Evolutionary conservation across 2,329 filamentous ascomycete genomes (phyloP).

Genomic region (Aurifilum marmelostoma): DNA sequence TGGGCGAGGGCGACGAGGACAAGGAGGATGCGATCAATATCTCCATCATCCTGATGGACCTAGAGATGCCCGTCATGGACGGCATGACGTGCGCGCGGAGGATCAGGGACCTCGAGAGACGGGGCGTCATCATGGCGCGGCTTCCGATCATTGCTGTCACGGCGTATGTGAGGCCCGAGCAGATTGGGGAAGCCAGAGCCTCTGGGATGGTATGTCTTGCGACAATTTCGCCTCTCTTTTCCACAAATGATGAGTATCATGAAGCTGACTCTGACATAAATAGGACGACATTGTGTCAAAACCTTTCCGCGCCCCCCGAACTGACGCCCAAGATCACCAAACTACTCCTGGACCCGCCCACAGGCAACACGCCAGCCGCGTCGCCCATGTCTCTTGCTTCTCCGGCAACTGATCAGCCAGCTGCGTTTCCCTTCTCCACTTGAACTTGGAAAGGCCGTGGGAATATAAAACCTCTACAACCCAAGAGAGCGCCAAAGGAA

Average conservation of each 20-base stretch:
- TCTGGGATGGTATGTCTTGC: constrained; percentile 71
- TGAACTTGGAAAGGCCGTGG: not conserved
- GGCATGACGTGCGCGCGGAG: constrained; percentile 72
- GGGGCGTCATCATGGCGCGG: constrained; percentile 64
- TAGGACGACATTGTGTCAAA: constrained; percentile 78
- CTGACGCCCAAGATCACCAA: constrained; percentile 69
- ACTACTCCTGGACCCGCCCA: constrained; percentile 44
- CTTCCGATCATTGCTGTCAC: constrained; percentile 85
- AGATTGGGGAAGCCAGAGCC: constrained; percentile 70
- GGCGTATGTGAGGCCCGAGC: constrained; percentile 75
- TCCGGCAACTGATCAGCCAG: not conserved
- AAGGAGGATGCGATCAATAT: constrained; percentile 56
- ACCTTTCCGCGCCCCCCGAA: constrained; percentile 76
- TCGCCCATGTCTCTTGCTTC: constrained; percentile 24
- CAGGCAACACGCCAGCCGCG: constrained; percentile 14
- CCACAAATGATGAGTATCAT: too few species aligned
- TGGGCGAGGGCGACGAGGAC: constrained; percentile 40
- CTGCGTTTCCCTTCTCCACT: not conserved
- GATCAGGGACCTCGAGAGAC: constrained; percentile 69
- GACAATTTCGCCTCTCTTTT: not conserved
- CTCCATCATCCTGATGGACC: constrained; percentile 75
- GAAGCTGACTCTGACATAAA: not conserved
- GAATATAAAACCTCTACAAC: not conserved
- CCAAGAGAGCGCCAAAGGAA: not conserved
- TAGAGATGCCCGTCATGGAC: constrained; percentile 83